Conservation (phyloP, 2,329 filamentous ascomycete genomes). For the Ophiostoma populinum region DNA sequence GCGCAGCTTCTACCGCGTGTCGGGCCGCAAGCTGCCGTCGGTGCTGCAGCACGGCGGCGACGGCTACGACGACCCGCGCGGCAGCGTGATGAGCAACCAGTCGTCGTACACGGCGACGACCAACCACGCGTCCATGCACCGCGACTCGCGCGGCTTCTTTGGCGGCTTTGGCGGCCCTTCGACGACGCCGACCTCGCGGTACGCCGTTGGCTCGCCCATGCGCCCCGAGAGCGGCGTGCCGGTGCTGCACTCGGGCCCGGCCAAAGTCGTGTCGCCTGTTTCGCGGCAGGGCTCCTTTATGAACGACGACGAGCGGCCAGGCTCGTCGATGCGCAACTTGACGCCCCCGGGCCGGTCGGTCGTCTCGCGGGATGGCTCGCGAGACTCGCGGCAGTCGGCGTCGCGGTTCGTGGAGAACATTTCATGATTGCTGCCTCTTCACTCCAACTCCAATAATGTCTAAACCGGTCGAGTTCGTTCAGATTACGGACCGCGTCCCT, state of each 20-base stretch:
- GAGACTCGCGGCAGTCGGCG: conserved; percentile 5
- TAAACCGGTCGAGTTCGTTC: too few relatives aligned
- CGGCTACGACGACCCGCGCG: conserved; percentile 28
- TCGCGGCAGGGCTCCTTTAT: conserved; percentile 35
- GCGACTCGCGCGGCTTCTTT: conserved; percentile 16
- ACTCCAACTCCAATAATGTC: conserved; percentile 1
- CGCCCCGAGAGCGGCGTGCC: conserved; percentile 41
- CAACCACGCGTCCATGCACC: conserved; percentile 19
- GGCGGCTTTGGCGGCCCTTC: conserved; percentile 15
- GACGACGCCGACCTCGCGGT: conserved; percentile 15
- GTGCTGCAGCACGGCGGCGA: conserved; percentile 45
- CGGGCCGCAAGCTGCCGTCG: conserved; percentile 46
- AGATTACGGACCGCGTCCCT: too few relatives aligned
- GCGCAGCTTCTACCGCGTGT: conserved; percentile 45
- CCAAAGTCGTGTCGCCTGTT: conserved; percentile 29
- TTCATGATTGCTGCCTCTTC: not conserved
- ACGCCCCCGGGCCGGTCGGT: conserved; percentile 10
- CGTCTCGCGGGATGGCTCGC: conserved; percentile 11
- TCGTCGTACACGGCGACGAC: conserved; percentile 27
- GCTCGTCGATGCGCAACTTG: conserved; percentile 1
- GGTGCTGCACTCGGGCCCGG: conserved; percentile 48
- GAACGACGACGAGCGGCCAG: conserved; percentile 11
- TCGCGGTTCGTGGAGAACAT: conserved; percentile 13
- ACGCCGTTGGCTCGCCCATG: conserved; percentile 41
- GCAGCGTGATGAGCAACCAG: conserved; percentile 9